These are phyloP conservation scores for Durio zibethinus DNA, from an alignment of 345 rosid species.

Conservation along the genomic window DNA sequence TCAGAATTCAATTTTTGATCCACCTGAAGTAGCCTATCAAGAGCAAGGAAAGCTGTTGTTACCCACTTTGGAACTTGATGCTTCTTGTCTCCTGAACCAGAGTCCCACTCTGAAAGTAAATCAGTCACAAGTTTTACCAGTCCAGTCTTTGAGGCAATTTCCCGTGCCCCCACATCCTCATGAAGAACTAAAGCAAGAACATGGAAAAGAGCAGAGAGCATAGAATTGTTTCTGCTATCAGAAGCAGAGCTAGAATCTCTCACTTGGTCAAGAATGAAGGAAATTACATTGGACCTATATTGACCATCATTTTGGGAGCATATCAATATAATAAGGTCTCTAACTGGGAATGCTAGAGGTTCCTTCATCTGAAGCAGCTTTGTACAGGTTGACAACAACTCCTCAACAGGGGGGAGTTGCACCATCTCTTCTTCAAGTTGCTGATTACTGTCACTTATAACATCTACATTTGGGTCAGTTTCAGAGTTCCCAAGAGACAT, in stretches of 20 bases:
- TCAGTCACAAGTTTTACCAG: conserved; percentile 65
- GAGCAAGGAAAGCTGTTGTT: conserved; percentile 87
- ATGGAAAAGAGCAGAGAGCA: conserved; percentile 69
- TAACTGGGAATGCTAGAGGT: conserved; percentile 81
- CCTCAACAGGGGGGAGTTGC: conserved; percentile 85
- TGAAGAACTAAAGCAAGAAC: conserved; percentile 91
- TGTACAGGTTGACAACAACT: conserved; percentile 75
- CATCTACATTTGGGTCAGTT: conserved; percentile 67
- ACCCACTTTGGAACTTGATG: conserved; percentile 87
- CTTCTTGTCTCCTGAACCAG: conserved; percentile 46
- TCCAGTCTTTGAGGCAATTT: conserved; percentile 71
- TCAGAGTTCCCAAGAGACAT: conserved; percentile 93
- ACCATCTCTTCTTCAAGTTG: conserved; percentile 69
- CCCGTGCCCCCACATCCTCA: conserved; percentile 82
- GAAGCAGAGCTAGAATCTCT: conserved; percentile 51
- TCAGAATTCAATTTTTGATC: conserved; percentile 78
- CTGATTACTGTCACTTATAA: conserved; percentile 38
- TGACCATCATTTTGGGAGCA: conserved; percentile 89
- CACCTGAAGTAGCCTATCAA: conserved; percentile 83
- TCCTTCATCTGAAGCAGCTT: conserved; percentile 92
- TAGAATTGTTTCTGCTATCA: conserved; percentile 47
- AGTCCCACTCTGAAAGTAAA: conserved; percentile 74
- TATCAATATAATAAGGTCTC: conserved; percentile 78
- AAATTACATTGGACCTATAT: conserved; percentile 67
- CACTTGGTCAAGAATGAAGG: conserved; percentile 69